Conservation (phyloP, 106 monocot species). For the Phalaenopsis equestris region DNA sequence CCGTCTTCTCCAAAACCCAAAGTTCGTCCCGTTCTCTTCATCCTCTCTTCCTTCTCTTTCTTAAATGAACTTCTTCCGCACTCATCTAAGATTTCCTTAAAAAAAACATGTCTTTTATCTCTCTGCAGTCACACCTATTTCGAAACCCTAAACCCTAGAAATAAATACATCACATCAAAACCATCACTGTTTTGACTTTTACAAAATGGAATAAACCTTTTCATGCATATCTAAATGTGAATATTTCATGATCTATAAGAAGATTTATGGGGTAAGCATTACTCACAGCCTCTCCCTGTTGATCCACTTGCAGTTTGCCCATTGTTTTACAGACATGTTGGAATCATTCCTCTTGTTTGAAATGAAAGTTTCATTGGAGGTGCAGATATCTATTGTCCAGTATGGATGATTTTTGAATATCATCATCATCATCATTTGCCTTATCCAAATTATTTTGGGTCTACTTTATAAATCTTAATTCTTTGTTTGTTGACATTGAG, state of each 20-base stretch:
- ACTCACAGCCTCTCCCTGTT: background rate
- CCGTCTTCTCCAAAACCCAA: constrained; percentile 86
- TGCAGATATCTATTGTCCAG: background rate
- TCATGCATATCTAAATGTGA: background rate
- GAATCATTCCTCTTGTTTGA: background rate
- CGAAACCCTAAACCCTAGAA: no score
- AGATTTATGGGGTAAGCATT: background rate
- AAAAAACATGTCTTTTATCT: background rate
- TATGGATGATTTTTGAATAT: background rate
- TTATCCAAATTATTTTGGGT: background rate
- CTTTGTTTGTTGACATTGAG: background rate
- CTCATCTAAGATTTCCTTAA: background rate
- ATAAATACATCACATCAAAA: no score
- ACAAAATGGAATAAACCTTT: no score
- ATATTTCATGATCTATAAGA: background rate
- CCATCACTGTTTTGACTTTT: no score
- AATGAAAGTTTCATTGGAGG: background rate
- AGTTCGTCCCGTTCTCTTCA: constrained; percentile 26
- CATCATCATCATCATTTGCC: background rate
- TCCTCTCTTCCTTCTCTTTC: background rate
- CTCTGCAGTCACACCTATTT: background rate
- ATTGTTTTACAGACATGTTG: background rate
- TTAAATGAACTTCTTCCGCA: background rate
- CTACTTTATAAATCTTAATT: background rate
- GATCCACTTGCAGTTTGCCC: background rate